phyloP scores from a whole-genome alignment of 2,329 filamentous ascomycete species.

The Cryphonectria parasitica region DNA sequence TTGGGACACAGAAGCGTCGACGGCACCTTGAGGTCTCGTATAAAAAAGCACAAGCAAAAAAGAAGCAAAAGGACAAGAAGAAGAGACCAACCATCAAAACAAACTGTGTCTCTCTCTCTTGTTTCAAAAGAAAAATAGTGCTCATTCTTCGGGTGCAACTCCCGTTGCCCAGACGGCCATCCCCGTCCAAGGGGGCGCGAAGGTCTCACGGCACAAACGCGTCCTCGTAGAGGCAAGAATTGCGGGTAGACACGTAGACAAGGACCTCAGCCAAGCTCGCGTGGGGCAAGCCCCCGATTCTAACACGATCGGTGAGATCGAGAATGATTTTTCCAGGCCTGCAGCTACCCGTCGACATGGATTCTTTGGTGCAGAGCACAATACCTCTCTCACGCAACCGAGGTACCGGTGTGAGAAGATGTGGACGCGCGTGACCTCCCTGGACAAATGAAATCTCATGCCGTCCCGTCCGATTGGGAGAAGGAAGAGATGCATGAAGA shows the following conservation, averaged over 20 bases:
- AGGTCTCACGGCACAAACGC: background rate
- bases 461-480: background rate
- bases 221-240: background rate
- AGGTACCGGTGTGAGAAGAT: background rate
- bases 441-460: background rate
- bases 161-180: background rate
- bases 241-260: background rate
- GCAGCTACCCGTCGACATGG: background rate
- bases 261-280: background rate
- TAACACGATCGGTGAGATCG: background rate
- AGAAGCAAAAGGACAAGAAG: background rate
- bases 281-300: background rate
- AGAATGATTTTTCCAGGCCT: background rate
- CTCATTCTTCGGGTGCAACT: background rate
- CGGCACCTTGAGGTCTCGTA: background rate
- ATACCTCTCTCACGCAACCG: background rate
- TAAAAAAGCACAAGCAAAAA: background rate
- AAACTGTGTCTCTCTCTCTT: background rate
- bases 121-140: background rate
- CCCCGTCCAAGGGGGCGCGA: background rate
- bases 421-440: background rate
- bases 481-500: background rate
- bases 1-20: background rate
- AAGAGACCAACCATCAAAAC: too few relatives aligned
- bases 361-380: background rate